phyloP scores from a whole-genome alignment of 2,329 filamentous ascomycete species.

The Peltaster fructicola region DNA sequence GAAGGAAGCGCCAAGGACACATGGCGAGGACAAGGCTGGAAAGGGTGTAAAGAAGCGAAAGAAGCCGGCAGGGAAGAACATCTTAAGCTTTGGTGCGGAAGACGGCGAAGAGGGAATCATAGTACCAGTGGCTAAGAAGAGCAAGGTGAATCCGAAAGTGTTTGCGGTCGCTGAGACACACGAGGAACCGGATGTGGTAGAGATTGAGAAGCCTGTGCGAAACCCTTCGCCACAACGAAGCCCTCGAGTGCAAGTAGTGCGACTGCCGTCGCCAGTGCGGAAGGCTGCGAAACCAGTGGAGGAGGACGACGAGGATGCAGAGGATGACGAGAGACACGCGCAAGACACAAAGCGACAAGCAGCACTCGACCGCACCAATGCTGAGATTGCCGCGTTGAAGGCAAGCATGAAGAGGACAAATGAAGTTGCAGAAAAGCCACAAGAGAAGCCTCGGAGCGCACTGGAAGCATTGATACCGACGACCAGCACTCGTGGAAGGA shows the following conservation, averaged over 20 bases:
- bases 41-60: conserved; percentile 45
- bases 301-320: conserved; percentile 9
- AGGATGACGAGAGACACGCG: conserved; percentile 8
- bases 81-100: conserved; percentile 58
- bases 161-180: conserved; percentile 29
- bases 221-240: conserved; percentile 6
- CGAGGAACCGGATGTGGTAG: conserved; percentile 13
- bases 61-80: conserved; percentile 55
- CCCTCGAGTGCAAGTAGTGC: conserved; percentile 3
- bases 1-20: conserved; percentile 34
- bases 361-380: conserved; percentile 50
- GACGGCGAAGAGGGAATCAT: conserved; percentile 39
- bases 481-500: conserved; percentile 52
- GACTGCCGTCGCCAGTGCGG: neutral
- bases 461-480: conserved; percentile 59
- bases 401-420: conserved; percentile 58
- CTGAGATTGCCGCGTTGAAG: conserved; percentile 64
- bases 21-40: conserved; percentile 28
- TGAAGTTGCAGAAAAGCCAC: conserved; percentile 19
- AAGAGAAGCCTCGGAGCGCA: conserved; percentile 46
- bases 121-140: conserved; percentile 49
- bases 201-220: conserved; percentile 7
- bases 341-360: conserved; percentile 6
- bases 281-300: conserved; percentile 1
- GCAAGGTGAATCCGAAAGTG: conserved; percentile 62